Evolutionary conservation across 2,329 filamentous ascomycete genomes (phyloP), one percentile per base, ranked within the genome.

Genomic region (Diplocarpon rosae): DNA sequence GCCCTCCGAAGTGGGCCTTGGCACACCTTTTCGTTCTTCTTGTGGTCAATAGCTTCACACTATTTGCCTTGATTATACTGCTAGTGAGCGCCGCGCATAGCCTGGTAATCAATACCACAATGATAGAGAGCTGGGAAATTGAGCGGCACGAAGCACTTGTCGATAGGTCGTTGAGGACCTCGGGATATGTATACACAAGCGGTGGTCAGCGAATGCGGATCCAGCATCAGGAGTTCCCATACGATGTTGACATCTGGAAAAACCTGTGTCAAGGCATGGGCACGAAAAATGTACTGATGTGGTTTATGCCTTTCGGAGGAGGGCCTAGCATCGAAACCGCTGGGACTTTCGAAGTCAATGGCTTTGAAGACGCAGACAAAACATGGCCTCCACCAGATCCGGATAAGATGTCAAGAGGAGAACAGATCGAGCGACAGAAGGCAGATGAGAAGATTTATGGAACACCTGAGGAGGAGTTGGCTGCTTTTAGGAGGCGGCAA

Each of bases 181-280:
- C 68, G 1, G 59, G 62, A 2, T 60, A 59, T 42, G 60, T 63
- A 2, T 64, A 63, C 15, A 55, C 52, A 1, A 66, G 69, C 24
- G 72, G 72, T 4, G 73, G 73, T 5, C 67, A 63, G 54, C 64
- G 70, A 36, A 63, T 80, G 2, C 64, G 68, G 10, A 71, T 84
- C 35, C 68, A 73, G 46, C 73, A 70, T 42, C 75, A 89, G 55
- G 83, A 90, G 62, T 92, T 87, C 55, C 86, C 85, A 0, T 92
- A 88, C 63, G 85, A 93, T 57, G 65, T 90, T 36, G 84, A 83
- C 39, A 68, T 92, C 55, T 87, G 77, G 66, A 61, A 66, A 30
- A 93, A 93, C 61, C 70, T 90, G 59, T 71, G 73, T 13, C 80
- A 85, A 58, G 82, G 79, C 13, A 89, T 92, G 82, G 83, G 84